Conservation (phyloP, 345 rosid genomes). For the Lumnitzera littorea region DNA sequence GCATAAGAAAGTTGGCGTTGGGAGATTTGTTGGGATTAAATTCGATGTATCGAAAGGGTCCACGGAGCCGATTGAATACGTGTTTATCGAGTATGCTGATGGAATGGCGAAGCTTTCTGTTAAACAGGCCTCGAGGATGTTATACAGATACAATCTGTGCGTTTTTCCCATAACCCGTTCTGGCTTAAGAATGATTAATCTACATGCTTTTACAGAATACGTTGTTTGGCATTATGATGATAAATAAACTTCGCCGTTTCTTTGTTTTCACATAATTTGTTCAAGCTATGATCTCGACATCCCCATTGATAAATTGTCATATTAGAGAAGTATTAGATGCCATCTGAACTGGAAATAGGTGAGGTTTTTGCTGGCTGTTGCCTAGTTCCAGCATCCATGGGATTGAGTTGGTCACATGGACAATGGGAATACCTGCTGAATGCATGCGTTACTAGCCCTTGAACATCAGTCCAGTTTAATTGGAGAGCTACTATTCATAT, state of each 20-base stretch:
- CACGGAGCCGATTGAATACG: conserved; percentile 60
- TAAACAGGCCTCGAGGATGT: conserved; percentile 79
- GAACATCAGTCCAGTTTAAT: no score
- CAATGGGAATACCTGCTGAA: no score
- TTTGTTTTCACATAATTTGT: no score
- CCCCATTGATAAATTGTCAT: no score
- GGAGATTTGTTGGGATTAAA: conserved; percentile 82
- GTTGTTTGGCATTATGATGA: not conserved
- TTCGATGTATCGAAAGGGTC: conserved; percentile 60
- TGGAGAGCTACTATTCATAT: no score
- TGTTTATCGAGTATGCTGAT: conserved; percentile 85
- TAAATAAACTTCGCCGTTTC: not conserved
- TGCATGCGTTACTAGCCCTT: no score
- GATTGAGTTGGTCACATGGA: not conserved
- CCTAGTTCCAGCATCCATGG: not conserved
- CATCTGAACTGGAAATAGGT: not conserved
- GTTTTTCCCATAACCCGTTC: conserved; percentile 10
- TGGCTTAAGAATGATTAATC: no score
- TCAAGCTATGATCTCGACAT: no score
- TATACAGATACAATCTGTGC: conserved; percentile 85
- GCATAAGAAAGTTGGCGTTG: conserved; percentile 91
- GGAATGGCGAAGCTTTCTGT: conserved; percentile 98
- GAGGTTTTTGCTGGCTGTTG: not conserved
- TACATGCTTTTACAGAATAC: not conserved
- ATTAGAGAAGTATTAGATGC: no score